These are phyloP conservation scores for Hyphopichia burtonii DNA, from an alignment of 1,139 yeast genomes.

Conservation along the genomic window DNA sequence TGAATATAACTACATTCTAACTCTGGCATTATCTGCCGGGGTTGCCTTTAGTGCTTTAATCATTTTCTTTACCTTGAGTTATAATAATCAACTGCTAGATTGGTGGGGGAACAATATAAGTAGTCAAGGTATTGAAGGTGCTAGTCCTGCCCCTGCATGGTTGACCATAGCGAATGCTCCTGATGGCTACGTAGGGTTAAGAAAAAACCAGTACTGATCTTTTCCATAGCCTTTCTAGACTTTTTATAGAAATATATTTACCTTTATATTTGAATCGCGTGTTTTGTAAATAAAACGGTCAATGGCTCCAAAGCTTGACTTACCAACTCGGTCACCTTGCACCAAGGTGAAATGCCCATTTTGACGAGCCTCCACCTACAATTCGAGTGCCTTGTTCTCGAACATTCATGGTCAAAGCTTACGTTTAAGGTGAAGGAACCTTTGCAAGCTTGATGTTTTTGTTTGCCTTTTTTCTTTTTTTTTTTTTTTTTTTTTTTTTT, in stretches of 20 bases:
- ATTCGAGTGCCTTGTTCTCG: too few relatives aligned
- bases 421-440: too few relatives aligned
- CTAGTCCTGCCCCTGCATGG: conserved; percentile 29
- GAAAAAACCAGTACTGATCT: conserved; percentile 27
- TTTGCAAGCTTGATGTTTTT: too few relatives aligned
- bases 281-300: background rate
- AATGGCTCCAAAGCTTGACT: background rate
- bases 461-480: too few relatives aligned
- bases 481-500: too few relatives aligned
- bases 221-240: background rate
- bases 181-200: conserved; percentile 44
- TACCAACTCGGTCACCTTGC: too few relatives aligned
- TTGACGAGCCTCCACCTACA: too few relatives aligned
- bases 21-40: conserved; percentile 59
- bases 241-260: background rate
- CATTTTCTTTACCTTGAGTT: conserved; percentile 57
- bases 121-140: conserved; percentile 47
- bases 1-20: conserved; percentile 60
- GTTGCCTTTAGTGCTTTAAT: conserved; percentile 56
- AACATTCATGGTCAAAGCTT: too few relatives aligned
- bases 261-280: too few relatives aligned
- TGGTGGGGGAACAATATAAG: conserved; percentile 60
- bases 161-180: conserved; percentile 33
- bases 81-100: conserved; percentile 30
- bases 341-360: too few relatives aligned